A percentile compares a stretch with the other conserved stretches of the same genome.
Conservation (phyloP, 2,329 filamentous ascomycete species). For the Trichoderma oligosporum region DNA sequence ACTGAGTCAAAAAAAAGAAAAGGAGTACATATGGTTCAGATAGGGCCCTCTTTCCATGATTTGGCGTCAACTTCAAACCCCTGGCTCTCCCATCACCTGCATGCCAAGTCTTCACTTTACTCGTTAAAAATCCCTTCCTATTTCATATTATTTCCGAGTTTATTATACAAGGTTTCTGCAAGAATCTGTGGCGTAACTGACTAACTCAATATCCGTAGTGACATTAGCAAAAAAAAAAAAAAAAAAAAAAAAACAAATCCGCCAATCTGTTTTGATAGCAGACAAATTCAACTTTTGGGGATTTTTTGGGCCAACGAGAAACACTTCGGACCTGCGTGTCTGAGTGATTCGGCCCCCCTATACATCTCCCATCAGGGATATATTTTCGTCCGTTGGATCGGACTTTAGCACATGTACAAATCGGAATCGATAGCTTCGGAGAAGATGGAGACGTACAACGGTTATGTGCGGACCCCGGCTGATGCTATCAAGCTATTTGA, state of each 20-base stretch:
- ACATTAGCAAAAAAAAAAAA: neutral
- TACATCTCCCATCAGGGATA: neutral
- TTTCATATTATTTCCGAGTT: too few species aligned
- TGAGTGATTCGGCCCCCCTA: conserved; percentile 12
- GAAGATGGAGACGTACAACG: conserved; percentile 93
- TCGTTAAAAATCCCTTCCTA: neutral
- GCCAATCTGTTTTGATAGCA: neutral
- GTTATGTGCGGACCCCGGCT: conserved; percentile 88
- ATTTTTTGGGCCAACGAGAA: neutral
- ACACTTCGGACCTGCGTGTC: conserved; percentile 11
- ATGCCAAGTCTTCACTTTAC: neutral
- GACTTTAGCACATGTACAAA: conserved; percentile 19
- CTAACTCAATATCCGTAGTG: conserved; percentile 3
- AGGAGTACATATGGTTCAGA: conserved; percentile 29
- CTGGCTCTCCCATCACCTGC: neutral
- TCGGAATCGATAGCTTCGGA: conserved; percentile 20
- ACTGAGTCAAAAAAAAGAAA: conserved; percentile 22
- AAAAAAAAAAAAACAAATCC: neutral
- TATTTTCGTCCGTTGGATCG: neutral
- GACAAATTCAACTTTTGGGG: neutral
- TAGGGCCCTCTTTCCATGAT: conserved; percentile 11
- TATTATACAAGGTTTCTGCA: too few species aligned
- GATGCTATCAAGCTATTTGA: conserved; percentile 99
- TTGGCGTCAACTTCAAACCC: neutral
- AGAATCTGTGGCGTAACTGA: neutral